phyloP scores from a whole-genome alignment of 2,329 filamentous ascomycete species.

The Pseudogymnoascus sp. region DNA sequence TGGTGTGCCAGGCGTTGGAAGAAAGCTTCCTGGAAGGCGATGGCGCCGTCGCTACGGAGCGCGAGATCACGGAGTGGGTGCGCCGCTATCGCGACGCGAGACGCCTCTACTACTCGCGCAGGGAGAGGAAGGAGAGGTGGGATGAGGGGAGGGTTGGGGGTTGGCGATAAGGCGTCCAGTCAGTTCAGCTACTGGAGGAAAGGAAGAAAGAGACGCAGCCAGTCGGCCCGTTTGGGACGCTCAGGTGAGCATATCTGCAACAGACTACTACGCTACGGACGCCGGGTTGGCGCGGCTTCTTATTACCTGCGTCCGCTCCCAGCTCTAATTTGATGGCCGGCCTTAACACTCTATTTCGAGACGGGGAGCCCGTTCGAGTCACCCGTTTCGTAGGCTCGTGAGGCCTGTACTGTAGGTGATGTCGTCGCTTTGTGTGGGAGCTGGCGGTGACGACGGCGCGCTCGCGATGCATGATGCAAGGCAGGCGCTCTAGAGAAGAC shows the following conservation, averaged over 20 bases:
- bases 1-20: slow-evolving; percentile 72
- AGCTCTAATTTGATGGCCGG: background rate
- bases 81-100: slow-evolving; percentile 72
- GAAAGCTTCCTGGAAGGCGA: slow-evolving; percentile 71
- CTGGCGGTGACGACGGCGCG: background rate
- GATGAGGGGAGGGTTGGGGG: slow-evolving; percentile 92
- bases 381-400: background rate
- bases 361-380: background rate
- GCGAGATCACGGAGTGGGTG: slow-evolving; percentile 81
- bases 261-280: background rate
- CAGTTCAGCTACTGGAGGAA: background rate
- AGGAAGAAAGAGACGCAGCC: background rate
- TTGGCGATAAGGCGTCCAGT: slow-evolving; percentile 58
- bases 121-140: slow-evolving; percentile 87
- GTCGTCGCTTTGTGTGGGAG: background rate
- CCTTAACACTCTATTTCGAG: background rate
- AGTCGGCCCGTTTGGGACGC: background rate
- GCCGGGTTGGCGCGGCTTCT: background rate
- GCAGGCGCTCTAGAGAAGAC: background rate
- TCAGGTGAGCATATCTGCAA: background rate
- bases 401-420: background rate
- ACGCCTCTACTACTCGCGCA: slow-evolving; percentile 68
- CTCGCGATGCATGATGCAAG: background rate
- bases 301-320: background rate
- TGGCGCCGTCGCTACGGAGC: slow-evolving; percentile 58